phyloP scores from a whole-genome alignment of 805 yeast genomes.

The Candida ficus region DNA sequence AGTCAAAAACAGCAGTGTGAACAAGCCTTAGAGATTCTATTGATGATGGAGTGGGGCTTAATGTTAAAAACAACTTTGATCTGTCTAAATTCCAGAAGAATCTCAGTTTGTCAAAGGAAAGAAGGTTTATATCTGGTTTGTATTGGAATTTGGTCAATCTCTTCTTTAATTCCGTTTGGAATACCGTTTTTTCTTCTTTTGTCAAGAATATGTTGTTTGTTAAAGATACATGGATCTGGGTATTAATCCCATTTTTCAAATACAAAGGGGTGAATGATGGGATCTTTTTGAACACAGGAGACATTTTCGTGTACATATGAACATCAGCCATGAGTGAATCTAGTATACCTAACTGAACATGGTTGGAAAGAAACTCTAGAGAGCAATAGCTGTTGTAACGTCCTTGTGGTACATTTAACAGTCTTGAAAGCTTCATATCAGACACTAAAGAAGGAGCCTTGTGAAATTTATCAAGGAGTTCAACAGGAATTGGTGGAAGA shows the following conservation, averaged over 20 bases:
- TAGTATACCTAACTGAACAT: background rate
- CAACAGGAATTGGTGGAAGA: slow-evolving; percentile 3
- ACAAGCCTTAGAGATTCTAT: background rate
- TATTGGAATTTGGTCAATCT: background rate
- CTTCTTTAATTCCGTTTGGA: background rate
- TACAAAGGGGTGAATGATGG: slow-evolving; percentile 8
- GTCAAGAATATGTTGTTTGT: slow-evolving; percentile 2
- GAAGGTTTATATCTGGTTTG: background rate
- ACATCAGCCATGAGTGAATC: background rate
- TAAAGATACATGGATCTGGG: slow-evolving; percentile 15
- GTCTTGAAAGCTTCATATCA: slow-evolving; percentile 12
- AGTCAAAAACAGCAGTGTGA: background rate
- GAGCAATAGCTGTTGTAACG: slow-evolving; percentile 8
- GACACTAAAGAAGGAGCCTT: slow-evolving; percentile 9
- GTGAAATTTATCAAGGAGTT: slow-evolving; percentile 11
- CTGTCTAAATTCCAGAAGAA: slow-evolving; percentile 1
- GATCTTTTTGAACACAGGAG: slow-evolving; percentile 4
- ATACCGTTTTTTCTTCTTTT: background rate
- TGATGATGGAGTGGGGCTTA: slow-evolving; percentile 2
- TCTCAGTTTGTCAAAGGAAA: slow-evolving; percentile 5
- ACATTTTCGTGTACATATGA: slow-evolving; percentile 4
- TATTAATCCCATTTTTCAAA: slow-evolving; percentile 3
- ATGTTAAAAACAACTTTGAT: slow-evolving; percentile 5
- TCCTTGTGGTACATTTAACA: slow-evolving; percentile 7
- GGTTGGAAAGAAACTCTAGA: slow-evolving; percentile 8